Evolutionary conservation across 441 rosid species (phyloP).

Genomic region (Erodium moschatum): DNA sequence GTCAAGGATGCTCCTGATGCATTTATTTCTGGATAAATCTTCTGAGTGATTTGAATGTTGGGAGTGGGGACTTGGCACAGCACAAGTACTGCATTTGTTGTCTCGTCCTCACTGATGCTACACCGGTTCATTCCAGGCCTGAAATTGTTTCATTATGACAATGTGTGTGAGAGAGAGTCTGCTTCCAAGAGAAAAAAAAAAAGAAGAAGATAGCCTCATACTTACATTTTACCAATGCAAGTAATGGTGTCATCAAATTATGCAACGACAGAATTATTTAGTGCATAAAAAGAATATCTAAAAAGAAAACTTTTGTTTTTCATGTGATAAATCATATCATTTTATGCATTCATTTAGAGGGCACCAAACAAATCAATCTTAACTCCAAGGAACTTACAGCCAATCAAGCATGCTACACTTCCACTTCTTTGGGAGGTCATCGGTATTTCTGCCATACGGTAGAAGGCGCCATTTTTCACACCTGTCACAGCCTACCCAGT

Average conservation of each 20-base stretch:
- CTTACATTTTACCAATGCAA: background rate
- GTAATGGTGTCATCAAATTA: slow-evolving; percentile 10
- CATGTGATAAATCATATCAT: background rate
- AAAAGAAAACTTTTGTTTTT: background rate
- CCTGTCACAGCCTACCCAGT: slow-evolving; percentile 60
- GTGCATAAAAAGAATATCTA: background rate
- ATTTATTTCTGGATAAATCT: slow-evolving; percentile 27
- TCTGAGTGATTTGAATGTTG: slow-evolving; percentile 37
- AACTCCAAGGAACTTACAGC: slow-evolving; percentile 51
- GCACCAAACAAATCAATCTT: background rate
- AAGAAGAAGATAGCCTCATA: slow-evolving; percentile 19
- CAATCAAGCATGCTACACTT: slow-evolving; percentile 65
- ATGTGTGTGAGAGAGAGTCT: slow-evolving; percentile 14
- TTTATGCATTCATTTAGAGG: slow-evolving; percentile 1
- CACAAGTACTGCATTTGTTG: slow-evolving; percentile 40
- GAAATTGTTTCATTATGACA: background rate
- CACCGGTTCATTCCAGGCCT: slow-evolving; percentile 79
- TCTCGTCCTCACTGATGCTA: slow-evolving; percentile 55
- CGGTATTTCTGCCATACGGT: slow-evolving; percentile 39
- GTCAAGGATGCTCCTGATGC: slow-evolving; percentile 21
- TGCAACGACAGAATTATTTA: slow-evolving; percentile 7
- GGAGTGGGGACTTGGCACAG: slow-evolving; percentile 36
- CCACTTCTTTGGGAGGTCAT: slow-evolving; percentile 65
- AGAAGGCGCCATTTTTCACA: slow-evolving; percentile 70
- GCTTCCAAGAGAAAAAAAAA: slow-evolving; percentile 15